Evolutionary conservation across 2,329 filamentous ascomycete species (phyloP), one percentile per base, ranked within the genome.

Genomic region (Aspergillus pseudonomiae): DNA sequence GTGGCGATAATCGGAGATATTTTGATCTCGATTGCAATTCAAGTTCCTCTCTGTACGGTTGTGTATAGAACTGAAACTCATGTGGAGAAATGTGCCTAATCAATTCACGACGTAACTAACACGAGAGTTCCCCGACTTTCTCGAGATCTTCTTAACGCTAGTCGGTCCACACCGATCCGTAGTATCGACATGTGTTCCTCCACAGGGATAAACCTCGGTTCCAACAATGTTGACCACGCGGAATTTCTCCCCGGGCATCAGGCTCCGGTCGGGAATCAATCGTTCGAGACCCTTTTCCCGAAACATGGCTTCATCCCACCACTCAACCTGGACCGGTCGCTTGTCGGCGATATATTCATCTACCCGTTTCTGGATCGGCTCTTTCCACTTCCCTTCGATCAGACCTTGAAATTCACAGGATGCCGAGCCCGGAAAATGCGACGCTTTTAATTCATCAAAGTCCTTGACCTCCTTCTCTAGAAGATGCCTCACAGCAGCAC

Each of bases 161-260:
- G 87, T 89, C 87, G 70, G 85, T 7, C 70, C 71, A 58, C 70
- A 88, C 64, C 83, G 68, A 62, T 84, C 81, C 24, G 88, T 89
- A 21, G 78, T 83, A 34, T 84, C 80, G 4, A 92, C 89, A 79
- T 93, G 91, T 30, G 90, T 93, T 0, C 90, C 90, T 9, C 90
- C 91, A 74, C 91, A 93, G 1, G 90, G 89, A 79, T 93, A 92
- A 30, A 84, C 84, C 68, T 89, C 91, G 0, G 86, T 84, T 0
- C 89, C 89, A 0, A 87, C 85, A 64, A 93, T 91, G 63, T 86
- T 84, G 28, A 92, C 89, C 0, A 92, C 88, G 10, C 90, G 81
- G 36, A 89, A 86, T 73, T 85, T 88, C 68, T 85, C 84, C 28
- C 84, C 85, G 64, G 78, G 74, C 57, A 80, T 71, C 45, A 78